Evolutionary conservation across 345 rosid species (phyloP).

Genomic region (Populus pruinosa): DNA sequence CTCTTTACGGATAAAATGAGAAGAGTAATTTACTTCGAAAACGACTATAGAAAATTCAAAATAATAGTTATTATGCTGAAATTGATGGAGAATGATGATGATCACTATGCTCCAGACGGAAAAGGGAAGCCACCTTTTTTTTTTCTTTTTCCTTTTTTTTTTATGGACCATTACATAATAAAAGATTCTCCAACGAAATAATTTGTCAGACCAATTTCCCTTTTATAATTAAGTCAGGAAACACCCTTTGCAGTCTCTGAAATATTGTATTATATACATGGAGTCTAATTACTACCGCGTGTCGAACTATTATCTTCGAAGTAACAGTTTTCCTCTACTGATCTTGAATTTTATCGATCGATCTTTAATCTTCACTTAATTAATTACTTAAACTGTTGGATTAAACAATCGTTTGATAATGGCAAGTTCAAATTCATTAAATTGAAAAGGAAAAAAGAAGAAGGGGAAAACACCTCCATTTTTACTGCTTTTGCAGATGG

Average conservation of each 20-base stretch:
- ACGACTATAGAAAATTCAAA: neutral
- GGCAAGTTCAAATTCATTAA: neutral
- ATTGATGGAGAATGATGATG: constrained; percentile 6
- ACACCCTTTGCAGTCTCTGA: neutral
- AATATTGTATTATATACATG: neutral
- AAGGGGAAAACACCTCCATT: no score
- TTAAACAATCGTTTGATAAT: neutral
- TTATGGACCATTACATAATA: neutral
- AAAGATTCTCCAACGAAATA: neutral
- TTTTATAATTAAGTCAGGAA: neutral
- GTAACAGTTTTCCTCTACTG: no score
- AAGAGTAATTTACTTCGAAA: constrained; percentile 7
- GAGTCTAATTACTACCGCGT: neutral
- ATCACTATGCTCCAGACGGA: neutral
- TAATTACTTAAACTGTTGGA: no score
- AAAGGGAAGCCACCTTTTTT: neutral
- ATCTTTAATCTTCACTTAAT: no score
- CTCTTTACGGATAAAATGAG: constrained; percentile 9
- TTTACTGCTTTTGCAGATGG: neutral
- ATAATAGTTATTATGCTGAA: neutral
- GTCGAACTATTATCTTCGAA: no score
- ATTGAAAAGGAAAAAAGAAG: no score
- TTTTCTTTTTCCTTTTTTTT: no score
- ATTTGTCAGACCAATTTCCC: neutral
- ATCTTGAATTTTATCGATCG: no score